A percentile compares a stretch with the other conserved stretches of the same genome.
Conservation (phyloP, 768 basidiomycete genomes). For the Podaxis carcinomalis region DNA sequence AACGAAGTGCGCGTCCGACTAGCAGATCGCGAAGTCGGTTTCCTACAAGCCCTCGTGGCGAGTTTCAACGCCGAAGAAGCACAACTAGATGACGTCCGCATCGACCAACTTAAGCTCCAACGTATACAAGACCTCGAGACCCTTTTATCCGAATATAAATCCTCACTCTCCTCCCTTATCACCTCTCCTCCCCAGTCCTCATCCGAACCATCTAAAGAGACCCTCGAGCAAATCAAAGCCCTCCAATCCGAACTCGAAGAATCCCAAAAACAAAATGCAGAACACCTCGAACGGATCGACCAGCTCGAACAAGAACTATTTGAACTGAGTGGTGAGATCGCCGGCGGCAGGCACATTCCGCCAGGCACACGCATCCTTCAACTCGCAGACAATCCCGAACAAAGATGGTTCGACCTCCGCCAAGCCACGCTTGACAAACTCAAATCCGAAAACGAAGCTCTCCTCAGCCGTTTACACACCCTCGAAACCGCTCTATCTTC, state of each 20-base stretch:
- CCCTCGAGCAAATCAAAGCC: conserved; percentile 7
- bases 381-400: conserved; percentile 77
- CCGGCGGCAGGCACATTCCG: conserved; percentile 70
- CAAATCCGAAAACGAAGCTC: conserved; percentile 77
- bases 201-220: conserved; percentile 12
- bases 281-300: conserved; percentile 54
- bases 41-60: conserved; percentile 61
- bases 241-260: conserved; percentile 7
- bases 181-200: background rate
- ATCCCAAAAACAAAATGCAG: conserved; percentile 12
- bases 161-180: conserved; percentile 39
- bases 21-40: conserved; percentile 60
- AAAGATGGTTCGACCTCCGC: conserved; percentile 73
- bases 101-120: conserved; percentile 35
- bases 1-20: conserved; percentile 13
- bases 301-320: conserved; percentile 75
- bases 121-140: conserved; percentile 52
- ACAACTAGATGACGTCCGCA: conserved; percentile 22
- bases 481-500: conserved; percentile 33
- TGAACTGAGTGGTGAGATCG: conserved; percentile 73
- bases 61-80: conserved; percentile 62
- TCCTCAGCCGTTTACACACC: conserved; percentile 62
- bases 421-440: conserved; percentile 72
- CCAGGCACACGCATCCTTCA: conserved; percentile 67
- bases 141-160: conserved; percentile 53